Conservation (phyloP, 1,284 basidiomycete species). For the Heterobasidion parviporum region DNA sequence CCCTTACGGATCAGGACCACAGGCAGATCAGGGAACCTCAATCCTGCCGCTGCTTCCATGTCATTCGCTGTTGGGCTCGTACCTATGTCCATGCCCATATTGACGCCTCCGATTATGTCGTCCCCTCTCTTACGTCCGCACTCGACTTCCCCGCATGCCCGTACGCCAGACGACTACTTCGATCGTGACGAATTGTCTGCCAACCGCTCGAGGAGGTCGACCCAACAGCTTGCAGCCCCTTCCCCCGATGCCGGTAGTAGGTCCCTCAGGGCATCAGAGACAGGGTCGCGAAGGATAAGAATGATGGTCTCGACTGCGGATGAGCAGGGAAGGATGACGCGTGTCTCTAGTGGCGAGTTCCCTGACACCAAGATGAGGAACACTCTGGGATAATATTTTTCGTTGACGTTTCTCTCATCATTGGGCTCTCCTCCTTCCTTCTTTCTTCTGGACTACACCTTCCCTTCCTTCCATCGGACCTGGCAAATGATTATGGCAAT, state of each 20-base stretch:
- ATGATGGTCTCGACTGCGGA: conserved; percentile 1
- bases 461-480: too few relatives aligned
- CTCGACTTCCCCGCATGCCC: conserved; percentile 7
- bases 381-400: conserved; percentile 8
- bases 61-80: conserved; percentile 2
- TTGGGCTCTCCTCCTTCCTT: background rate
- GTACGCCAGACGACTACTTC: background rate
- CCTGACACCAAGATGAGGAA: conserved; percentile 1
- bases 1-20: conserved; percentile 10
- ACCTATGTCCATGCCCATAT: conserved; percentile 1
- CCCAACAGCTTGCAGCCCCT: conserved; percentile 2
- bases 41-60: conserved; percentile 13
- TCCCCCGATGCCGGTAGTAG: background rate
- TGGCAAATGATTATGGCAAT: too few relatives aligned
- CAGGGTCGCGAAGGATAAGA: background rate
- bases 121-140: conserved; percentile 4
- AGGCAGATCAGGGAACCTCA: conserved; percentile 11
- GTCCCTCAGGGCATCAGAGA: background rate
- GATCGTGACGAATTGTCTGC: background rate
- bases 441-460: background rate
- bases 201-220: background rate
- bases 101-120: conserved; percentile 7
- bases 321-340: conserved; percentile 9
- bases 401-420: background rate
- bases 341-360: background rate